These are phyloP conservation scores for Neopestalotiopsis sp. DNA, from an alignment of 2,329 filamentous ascomycete genomes.

Conservation along the genomic window DNA sequence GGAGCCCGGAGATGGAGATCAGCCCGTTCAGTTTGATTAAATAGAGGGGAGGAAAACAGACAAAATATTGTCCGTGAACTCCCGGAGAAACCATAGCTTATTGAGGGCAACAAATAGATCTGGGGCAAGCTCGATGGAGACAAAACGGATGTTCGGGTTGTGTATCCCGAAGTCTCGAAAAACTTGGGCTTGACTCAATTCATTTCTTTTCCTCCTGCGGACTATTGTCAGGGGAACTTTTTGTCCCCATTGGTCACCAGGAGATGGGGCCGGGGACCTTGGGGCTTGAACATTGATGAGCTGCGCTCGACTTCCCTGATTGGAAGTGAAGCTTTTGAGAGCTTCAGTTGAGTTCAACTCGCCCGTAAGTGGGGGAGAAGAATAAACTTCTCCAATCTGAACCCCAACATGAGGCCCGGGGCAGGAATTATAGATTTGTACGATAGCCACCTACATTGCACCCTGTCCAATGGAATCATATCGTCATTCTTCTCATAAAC, in stretches of 20 bases:
- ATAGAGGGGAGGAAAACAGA: background rate
- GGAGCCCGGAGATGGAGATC: slow-evolving; percentile 83
- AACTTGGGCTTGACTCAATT: too few species aligned
- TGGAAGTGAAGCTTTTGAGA: too few species aligned
- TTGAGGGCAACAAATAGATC: too few species aligned
- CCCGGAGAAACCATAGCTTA: background rate
- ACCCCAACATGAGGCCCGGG: background rate
- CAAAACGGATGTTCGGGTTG: too few species aligned
- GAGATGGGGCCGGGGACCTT: too few species aligned
- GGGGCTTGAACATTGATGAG: too few species aligned
- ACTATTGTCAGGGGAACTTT: too few species aligned
- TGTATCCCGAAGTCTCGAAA: too few species aligned
- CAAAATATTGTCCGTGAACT: background rate
- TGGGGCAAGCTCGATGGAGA: too few species aligned
- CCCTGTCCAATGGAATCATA: background rate
- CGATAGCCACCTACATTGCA: background rate
- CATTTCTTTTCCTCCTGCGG: too few species aligned
- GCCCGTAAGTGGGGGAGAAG: background rate
- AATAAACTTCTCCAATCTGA: background rate
- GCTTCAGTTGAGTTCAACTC: background rate
- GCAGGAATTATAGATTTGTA: background rate
- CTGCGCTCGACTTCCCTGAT: too few species aligned
- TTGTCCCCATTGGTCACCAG: too few species aligned
- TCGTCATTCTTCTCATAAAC: background rate
- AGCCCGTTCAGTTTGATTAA: slow-evolving; percentile 74